Conservation (phyloP, 129 eudicot species). For the Arctium lappa region DNA sequence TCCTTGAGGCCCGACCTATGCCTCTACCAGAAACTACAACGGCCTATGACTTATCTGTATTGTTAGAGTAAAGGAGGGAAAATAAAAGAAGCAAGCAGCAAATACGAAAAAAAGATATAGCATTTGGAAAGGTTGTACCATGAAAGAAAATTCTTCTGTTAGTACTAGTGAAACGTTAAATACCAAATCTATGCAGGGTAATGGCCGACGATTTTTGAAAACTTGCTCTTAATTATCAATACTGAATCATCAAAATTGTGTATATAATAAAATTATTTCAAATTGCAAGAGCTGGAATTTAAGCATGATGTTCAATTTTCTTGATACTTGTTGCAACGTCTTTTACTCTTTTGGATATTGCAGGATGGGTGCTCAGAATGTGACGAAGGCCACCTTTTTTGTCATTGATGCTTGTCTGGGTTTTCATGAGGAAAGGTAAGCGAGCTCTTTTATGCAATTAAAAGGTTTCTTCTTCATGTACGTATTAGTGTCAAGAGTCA, state of each 20-base stretch:
- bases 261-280: no score
- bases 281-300: neutral
- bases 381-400: neutral
- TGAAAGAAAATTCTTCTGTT: no score
- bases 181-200: neutral
- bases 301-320: neutral
- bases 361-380: constrained; percentile 19
- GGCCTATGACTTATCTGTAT: no score
- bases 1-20: no score
- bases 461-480: neutral
- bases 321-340: neutral
- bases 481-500: neutral
- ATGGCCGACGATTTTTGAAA: neutral
- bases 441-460: neutral
- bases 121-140: no score
- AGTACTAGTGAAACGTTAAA: no score
- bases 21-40: no score
- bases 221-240: neutral
- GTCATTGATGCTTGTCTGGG: constrained; percentile 25
- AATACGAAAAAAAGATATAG: no score
- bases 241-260: neutral
- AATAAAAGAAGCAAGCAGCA: no score
- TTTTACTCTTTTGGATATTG: neutral
- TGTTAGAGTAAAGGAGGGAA: no score
- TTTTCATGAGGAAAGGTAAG: constrained; percentile 21